These are phyloP conservation scores for Marasmius oreades DNA, from an alignment of 1,284 basidiomycete species.

Conservation along the genomic window DNA sequence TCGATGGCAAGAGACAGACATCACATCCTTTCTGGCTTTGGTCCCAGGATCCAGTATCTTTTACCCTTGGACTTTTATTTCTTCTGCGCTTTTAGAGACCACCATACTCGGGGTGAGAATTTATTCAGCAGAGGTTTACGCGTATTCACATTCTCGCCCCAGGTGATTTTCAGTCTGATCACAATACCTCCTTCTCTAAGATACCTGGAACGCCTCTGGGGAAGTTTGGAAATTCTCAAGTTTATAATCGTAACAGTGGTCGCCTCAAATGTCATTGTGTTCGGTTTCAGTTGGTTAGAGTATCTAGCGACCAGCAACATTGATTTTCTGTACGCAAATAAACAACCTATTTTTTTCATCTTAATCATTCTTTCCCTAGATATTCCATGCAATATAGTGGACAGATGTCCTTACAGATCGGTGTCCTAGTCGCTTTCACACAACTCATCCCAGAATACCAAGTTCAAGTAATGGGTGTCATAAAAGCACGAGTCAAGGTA, in stretches of 20 bases:
- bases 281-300: constrained; percentile 81
- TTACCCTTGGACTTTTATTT: constrained; percentile 92
- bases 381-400: constrained; percentile 90
- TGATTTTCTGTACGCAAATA: constrained; percentile 63
- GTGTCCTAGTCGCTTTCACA: constrained; percentile 92
- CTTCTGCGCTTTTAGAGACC: constrained; percentile 84
- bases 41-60: constrained; percentile 82
- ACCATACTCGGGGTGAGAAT: constrained; percentile 76
- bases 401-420: constrained; percentile 88
- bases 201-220: constrained; percentile 95
- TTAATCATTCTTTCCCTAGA: constrained; percentile 36
- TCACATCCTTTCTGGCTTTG: constrained; percentile 76
- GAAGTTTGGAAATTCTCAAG: constrained; percentile 79
- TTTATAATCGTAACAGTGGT: constrained; percentile 81
- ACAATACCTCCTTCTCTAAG: constrained; percentile 81
- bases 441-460: constrained; percentile 98
- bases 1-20: constrained; percentile 47
- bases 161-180: constrained; percentile 79
- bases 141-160: not conserved
- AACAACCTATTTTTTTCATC: constrained; percentile 7
- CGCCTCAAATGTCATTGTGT: constrained; percentile 85
- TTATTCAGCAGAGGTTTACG: not conserved
- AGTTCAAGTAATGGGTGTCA: constrained; percentile 84
- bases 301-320: constrained; percentile 63
- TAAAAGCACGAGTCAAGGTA: constrained; percentile 90